Evolutionary conservation across 495 filamentous ascomycete genomes (phyloP), one percentile per base, ranked within the genome.

Genomic region (Aspergillus baeticus): DNA sequence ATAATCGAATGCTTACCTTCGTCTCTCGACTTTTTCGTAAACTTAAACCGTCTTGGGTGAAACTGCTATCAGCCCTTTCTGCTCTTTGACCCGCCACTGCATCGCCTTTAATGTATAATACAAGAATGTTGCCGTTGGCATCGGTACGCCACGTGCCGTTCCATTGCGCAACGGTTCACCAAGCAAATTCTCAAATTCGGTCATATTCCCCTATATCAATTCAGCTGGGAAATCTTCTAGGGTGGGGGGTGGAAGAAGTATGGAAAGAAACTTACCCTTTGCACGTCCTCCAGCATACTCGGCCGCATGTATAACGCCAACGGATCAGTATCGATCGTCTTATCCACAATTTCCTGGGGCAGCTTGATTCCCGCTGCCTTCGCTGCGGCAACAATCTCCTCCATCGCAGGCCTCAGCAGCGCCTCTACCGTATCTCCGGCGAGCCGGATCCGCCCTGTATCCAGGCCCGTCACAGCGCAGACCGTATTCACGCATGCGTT

Each of bases 401-500:
- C 29, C 54, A 56, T 56, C 10, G 23, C 45, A 8, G 73, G 72
- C 6, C 58, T 45, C 6, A 81, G 59, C 21, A 81, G 63, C 46
- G 70, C 70, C 46, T 76, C 65, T 21, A 71, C 68, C 14, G 68
- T 65, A 44, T 72, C 68, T 50, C 71, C 62, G 34, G 66, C 62
- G 26, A 79, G 52, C 45, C 77, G 62, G 10, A 79, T 64, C 2
- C 63, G 45, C 0, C 64, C 63, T 5, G 74, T 76, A 17, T 51
- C 48, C 20, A 51, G 22, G 1, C 48, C 48, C 2, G 36, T 38
- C 8, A 51, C 14, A 6, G 79, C 69, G 38, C 71, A 76, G 13
- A 78, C 61, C 1, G 73, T 61, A 51, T 82, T 82, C 57, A 69
- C 76, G 7, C 63, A 75, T 0, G 73, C 73, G 54, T 82, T 83